Conservation (phyloP, 2,329 filamentous ascomycete genomes). For the Diaporthe destruens region DNA sequence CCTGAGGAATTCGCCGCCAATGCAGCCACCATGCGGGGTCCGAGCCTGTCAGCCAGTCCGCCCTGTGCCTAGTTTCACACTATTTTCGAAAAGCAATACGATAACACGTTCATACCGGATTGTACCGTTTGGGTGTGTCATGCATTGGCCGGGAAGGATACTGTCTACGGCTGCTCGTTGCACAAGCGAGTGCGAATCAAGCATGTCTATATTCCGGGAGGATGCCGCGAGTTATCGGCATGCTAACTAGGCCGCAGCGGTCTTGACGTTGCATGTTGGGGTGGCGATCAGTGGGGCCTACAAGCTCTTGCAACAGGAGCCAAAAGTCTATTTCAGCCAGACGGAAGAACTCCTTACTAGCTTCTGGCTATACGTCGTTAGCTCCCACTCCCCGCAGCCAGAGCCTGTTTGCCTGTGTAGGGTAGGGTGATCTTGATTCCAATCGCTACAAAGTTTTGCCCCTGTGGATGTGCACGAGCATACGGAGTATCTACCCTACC, state of each 20-base stretch:
- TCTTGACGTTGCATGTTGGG: constrained; percentile 1
- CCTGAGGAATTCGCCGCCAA: not conserved
- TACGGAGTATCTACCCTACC: no score
- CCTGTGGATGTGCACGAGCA: constrained; percentile 4
- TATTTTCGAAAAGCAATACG: not conserved
- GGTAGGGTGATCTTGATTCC: constrained; percentile 3
- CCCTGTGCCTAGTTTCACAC: not conserved
- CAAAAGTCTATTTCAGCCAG: constrained; percentile 15
- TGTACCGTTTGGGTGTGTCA: not conserved
- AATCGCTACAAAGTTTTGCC: not conserved
- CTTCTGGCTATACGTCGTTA: not conserved
- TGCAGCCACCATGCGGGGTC: not conserved
- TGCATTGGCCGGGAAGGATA: not conserved
- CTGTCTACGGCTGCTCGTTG: not conserved
- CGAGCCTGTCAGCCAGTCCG: not conserved
- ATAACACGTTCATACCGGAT: not conserved
- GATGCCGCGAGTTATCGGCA: constrained; percentile 22
- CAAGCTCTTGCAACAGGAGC: not conserved
- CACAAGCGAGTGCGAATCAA: not conserved
- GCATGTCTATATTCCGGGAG: constrained; percentile 13
- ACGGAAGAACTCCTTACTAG: constrained; percentile 6
- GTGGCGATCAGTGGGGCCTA: constrained; percentile 1
- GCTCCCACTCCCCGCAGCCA: constrained; percentile 3
- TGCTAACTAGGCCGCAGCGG: not conserved
- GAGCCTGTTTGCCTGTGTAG: no score